Conservation (phyloP, 441 rosid species). For the Syzygium syzygioides region DNA sequence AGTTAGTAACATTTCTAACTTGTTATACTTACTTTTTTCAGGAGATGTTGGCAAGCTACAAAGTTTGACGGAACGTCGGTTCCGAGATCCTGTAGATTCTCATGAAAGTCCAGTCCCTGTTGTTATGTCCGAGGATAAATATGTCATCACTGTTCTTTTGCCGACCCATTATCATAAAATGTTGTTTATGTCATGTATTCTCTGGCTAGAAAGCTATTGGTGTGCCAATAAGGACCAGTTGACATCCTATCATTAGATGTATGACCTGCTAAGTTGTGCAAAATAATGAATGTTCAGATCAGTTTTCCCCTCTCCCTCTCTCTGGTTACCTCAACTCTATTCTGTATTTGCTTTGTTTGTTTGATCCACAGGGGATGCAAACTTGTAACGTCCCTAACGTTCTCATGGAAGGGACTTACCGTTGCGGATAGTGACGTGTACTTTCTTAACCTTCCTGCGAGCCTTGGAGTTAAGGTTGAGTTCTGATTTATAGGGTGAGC, state of each 20-base stretch:
- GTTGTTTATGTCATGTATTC: neutral
- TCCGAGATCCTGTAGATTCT: neutral
- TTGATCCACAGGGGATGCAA: neutral
- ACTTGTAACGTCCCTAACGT: neutral
- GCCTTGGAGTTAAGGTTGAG: neutral
- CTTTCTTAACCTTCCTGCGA: neutral
- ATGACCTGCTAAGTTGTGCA: neutral
- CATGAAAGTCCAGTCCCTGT: neutral
- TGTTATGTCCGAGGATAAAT: neutral
- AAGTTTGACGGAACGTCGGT: neutral
- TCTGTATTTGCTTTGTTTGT: neutral
- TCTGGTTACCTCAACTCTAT: neutral
- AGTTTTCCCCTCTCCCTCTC: neutral
- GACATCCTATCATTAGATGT: neutral
- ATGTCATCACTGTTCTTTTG: neutral
- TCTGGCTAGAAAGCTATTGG: neutral
- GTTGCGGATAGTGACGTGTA: neutral
- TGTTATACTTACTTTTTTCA: neutral
- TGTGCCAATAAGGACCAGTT: neutral
- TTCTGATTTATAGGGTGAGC: neutral
- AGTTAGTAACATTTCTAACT: neutral
- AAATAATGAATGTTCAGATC: neutral
- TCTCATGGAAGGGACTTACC: neutral
- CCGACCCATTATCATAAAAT: neutral
- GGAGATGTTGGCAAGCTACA: neutral